Evolutionary conservation across 768 basidiomycete genomes (phyloP), one percentile per base, ranked within the genome.

Genomic region (Termitomyces sp.): DNA sequence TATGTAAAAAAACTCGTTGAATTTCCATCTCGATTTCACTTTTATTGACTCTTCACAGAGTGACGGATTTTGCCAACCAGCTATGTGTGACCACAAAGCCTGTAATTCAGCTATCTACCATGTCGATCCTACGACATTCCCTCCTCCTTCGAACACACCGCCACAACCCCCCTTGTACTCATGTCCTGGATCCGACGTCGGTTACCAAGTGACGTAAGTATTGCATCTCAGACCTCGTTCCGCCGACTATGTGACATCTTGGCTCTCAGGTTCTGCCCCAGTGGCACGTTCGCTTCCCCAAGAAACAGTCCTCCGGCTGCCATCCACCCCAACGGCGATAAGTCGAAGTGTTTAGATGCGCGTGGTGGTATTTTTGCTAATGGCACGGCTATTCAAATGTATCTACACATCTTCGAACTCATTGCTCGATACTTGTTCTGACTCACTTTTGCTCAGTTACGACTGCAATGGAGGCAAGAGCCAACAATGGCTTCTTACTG

Each of bases 391-490:
- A 67, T 73, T 12, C 69, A 71, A 54, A 68, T 72, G 72, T 72
- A 46, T 13, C 44, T 20, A 20, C 10, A 38, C 46, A 47, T 4
- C 32, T 18, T 20, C 23, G 14, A 32, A 12, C 32, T 33, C 30
- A 32, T 5, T 20, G 7, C 14, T 14, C 32, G 12, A 8, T 9
- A 26, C 33, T 43, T 8, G 26, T 14, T 9, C 13, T 51, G 12
- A 35, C 44, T 14, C 32, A 43, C 7, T n/a, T 16, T 23, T 5
- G 23, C 52, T 33, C 43, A 75, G 73, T 58, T 73, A 70, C 55
- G 74, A 74, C 60, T 76, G 74, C 58, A 75, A 73, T 55, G 68
- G 65, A 8, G 62, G 61, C n/a, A 56, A 58, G 10, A 70, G 71
- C 0, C 74, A 76, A 60, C 63, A 69, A 23, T 77, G 74, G 74